Evolutionary conservation across 148 eudicot species (phyloP), one percentile per base, ranked within the genome.

Genomic region (Heliamphora exappendiculata): DNA sequence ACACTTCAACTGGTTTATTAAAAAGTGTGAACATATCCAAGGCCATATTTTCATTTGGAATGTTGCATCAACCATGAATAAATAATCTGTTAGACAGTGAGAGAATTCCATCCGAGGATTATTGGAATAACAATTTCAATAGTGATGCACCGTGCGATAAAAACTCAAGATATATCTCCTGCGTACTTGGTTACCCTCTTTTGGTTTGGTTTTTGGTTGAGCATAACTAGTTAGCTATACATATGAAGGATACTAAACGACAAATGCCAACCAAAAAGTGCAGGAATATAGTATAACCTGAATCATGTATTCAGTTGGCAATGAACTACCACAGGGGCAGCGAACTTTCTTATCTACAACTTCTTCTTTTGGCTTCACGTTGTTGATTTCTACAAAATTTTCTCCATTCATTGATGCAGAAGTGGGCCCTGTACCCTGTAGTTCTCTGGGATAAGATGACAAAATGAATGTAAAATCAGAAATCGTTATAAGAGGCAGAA

Each of bases 361-460:
- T 86, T 92, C 96, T 74, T 90, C 93, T 79, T 90, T 89, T 26
- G 87, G 88, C 75, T 86, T 89, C 75, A 84, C 37, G 49, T 80
- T 73, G 70, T 79, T 79, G 83, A 85, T 80, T 75, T 88, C 91
- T 17, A 85, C 83, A 55, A 58, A 69, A 28, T 31, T 82, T 78
- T 80, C 92, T 62, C 78, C 82, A 82, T 89, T 88, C 28, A 93
- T 79, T 71, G 97, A 89, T 78, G 88, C 76, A 59, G 93, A 95
- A 63, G 88, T 82, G 79, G 96, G 91, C 69, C 92, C 98, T 74
- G 91, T 80, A 64, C 83, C 86, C 85, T 85, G 92, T 89, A 93
- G 81, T 83, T 87, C 89, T 82, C 98, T 93, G 91, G 73, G 55
- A 47, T 71, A 58, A 51, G 29, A 60, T 28, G 49, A 54, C 69